Evolutionary conservation across 2,329 filamentous ascomycete species (phyloP).

Genomic region (Claviceps quebecensis): DNA sequence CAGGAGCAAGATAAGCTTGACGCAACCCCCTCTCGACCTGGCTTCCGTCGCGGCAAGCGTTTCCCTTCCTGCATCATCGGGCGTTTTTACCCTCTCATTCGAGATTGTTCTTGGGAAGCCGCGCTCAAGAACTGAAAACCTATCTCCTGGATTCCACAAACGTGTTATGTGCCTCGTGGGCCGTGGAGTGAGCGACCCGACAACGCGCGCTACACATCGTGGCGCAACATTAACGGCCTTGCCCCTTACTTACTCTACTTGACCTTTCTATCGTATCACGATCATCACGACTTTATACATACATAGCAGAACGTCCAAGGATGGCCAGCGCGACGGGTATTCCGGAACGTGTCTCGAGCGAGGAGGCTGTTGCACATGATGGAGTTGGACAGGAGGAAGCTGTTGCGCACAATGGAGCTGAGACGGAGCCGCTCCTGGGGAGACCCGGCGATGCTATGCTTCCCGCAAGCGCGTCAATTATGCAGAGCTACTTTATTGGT

Average conservation of each 20-base stretch:
- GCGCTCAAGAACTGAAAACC: too few species aligned
- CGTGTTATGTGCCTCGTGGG: too few species aligned
- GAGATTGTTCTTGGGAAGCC: background rate
- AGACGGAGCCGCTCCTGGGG: constrained; percentile 32
- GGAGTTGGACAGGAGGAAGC: too few species aligned
- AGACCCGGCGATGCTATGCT: constrained; percentile 61
- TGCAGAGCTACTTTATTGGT: constrained; percentile 65
- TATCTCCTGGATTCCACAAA: background rate
- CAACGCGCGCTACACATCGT: background rate
- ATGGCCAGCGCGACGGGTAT: constrained; percentile 61
- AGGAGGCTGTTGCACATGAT: constrained; percentile 6
- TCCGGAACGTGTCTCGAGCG: constrained; percentile 32
- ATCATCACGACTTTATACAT: background rate
- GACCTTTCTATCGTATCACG: too few species aligned
- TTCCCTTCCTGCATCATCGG: background rate
- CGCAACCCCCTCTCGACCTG: too few species aligned
- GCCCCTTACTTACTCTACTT: too few species aligned
- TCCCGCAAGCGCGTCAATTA: constrained; percentile 45
- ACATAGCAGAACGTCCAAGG: background rate
- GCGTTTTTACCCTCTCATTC: background rate
- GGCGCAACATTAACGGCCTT: too few species aligned
- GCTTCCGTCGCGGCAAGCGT: too few species aligned
- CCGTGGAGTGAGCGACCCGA: background rate
- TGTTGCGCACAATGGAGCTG: constrained; percentile 13
- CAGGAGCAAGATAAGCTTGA: too few species aligned